These are phyloP conservation scores for Fabrea salina DNA, from an alignment of 169 alveolate species.

Conservation along the genomic window DNA sequence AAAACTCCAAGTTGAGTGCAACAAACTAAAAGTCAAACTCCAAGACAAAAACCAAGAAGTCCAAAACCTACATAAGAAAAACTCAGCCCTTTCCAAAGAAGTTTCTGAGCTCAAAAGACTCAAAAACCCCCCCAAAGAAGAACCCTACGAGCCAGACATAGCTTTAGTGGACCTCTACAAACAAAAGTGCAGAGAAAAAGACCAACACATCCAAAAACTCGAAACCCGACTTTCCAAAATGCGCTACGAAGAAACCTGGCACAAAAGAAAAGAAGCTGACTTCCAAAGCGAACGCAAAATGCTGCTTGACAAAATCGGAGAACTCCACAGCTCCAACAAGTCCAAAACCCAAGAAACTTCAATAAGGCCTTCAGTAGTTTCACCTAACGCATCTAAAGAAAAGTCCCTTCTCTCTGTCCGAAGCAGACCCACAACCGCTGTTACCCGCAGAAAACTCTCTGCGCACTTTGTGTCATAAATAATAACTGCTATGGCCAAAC, in stretches of 20 bases:
- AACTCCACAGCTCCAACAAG: not conserved
- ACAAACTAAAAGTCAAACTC: slow-evolving; percentile 7
- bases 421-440: not conserved
- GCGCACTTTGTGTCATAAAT: too few relatives aligned
- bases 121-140: not conserved
- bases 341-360: not conserved
- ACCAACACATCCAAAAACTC: not conserved
- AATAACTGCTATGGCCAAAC: too few relatives aligned
- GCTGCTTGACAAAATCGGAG: not conserved
- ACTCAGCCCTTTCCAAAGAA: not conserved
- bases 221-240: not conserved
- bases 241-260: not conserved
- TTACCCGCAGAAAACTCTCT: too few relatives aligned
- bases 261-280: slow-evolving; percentile 26
- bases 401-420: too few relatives aligned
- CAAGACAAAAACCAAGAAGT: not conserved
- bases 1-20: slow-evolving; percentile 13
- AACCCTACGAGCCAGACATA: not conserved
- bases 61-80: not conserved
- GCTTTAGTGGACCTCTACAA: not conserved
- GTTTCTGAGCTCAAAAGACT: not conserved
- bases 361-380: too few relatives aligned
- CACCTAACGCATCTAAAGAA: too few relatives aligned
- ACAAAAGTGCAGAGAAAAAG: slow-evolving; percentile 17
- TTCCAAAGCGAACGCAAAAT: slow-evolving; percentile 27